Percentiles rank a stretch among this genome's conserved stretches.
These are phyloP conservation scores for Paspalum vaginatum DNA, from an alignment of 176 grass and related monocot genomes.

Conservation along the genomic window DNA sequence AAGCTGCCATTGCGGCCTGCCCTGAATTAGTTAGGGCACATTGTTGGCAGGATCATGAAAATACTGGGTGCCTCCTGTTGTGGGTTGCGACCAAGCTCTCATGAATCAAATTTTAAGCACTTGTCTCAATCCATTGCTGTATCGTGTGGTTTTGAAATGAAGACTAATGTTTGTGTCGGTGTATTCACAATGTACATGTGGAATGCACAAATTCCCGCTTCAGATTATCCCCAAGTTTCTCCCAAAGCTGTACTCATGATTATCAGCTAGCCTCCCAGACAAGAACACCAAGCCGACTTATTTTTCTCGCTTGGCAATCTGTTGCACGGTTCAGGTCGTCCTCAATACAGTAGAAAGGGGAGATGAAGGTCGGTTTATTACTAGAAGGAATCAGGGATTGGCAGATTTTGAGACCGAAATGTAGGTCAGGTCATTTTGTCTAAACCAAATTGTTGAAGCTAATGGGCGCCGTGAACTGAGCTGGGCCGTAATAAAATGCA, in stretches of 20 bases:
- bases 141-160: conserved; percentile 24
- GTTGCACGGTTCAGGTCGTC: too few species aligned
- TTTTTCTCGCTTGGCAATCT: too few species aligned
- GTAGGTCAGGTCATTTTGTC: neutral
- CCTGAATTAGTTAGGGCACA: conserved; percentile 34
- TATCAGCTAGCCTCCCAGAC: too few species aligned
- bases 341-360: too few species aligned
- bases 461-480: neutral
- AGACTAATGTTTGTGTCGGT: neutral
- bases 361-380: too few species aligned
- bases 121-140: conserved; percentile 1
- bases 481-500: conserved; percentile 17
- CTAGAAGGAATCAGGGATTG: too few species aligned
- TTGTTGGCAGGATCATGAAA: conserved; percentile 43
- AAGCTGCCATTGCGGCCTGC: conserved; percentile 29
- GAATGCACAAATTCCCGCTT: too few species aligned
- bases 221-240: too few species aligned
- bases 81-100: neutral
- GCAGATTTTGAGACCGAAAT: too few species aligned
- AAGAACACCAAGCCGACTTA: too few species aligned
- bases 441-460: conserved; percentile 28
- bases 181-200: neutral
- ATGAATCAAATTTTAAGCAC: conserved; percentile 39
- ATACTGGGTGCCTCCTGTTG: neutral
- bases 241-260: too few species aligned